These are phyloP conservation scores for Cryptosporidium bovis DNA, from an alignment of 169 alveolate genomes.

Conservation along the genomic window DNA sequence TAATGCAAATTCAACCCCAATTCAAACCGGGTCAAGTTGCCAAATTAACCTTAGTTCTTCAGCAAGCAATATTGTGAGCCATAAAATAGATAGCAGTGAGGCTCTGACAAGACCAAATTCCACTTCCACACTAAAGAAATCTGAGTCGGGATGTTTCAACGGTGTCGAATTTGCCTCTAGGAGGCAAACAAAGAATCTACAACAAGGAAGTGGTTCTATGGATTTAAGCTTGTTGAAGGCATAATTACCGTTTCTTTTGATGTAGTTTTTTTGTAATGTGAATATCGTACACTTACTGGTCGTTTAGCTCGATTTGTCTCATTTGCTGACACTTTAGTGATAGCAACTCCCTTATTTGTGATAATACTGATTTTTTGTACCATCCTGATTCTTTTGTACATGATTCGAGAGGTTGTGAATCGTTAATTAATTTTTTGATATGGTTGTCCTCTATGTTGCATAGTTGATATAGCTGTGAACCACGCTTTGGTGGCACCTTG, in stretches of 20 bases:
- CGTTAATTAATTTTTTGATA: constrained; percentile 75
- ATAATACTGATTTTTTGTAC: constrained; percentile 76
- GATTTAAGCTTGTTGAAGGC: neutral
- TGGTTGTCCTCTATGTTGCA: constrained; percentile 78
- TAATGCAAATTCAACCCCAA: constrained; percentile 11
- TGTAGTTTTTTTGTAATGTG: neutral
- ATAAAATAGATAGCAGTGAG: constrained; percentile 42
- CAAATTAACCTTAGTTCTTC: neutral
- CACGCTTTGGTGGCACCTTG: constrained; percentile 79
- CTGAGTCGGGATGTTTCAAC: constrained; percentile 44
- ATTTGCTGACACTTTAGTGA: constrained; percentile 79
- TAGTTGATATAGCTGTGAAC: constrained; percentile 78
- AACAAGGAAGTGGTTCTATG: constrained; percentile 11
- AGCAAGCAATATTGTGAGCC: neutral
- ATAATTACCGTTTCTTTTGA: neutral
- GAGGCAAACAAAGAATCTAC: constrained; percentile 14
- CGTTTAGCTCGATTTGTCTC: constrained; percentile 60
- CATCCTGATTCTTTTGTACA: constrained; percentile 81
- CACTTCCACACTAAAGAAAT: constrained; percentile 60
- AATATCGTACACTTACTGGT: neutral
- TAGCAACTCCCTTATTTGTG: constrained; percentile 77
- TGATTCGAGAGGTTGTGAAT: constrained; percentile 76
- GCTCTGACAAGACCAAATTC: constrained; percentile 46
- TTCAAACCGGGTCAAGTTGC: neutral
- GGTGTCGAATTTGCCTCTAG: constrained; percentile 72